Base-by-base conservation (phyloP, 1,284 basidiomycete species). In the Malassezia japonica region DNA sequence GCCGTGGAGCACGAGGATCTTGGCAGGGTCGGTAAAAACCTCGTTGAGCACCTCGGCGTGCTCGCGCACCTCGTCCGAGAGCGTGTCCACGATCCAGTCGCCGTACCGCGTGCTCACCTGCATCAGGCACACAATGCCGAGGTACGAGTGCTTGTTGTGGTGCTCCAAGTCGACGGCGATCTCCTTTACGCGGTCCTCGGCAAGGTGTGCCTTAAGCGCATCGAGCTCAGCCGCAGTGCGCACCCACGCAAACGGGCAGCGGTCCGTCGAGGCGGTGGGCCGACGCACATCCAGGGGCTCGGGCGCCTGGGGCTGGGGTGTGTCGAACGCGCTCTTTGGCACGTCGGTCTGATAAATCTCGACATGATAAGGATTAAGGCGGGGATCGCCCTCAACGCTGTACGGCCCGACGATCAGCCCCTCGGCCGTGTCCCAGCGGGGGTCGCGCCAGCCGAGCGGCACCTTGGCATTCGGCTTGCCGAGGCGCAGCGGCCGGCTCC, bases 141-240 rank as follows among this genome's bases (percentile, higher is more conserved):
- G 76, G 73, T 86, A 96, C 4, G 83, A 83, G 40, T 89, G 80
- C 65, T 84, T 86, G 59, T 81, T 83, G 76, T 96, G 90, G 69
- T 95, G 85, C 74, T 98, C 92, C 38, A 98, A 77, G 74, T 98
- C 92, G 32, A 98, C 79, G 1, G 92, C 92, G 46, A 98, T 83
- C 73, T 94, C 90, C 36, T 75, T 77, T n/a, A 79, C 80, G 10
- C 61, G 62, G 5, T 55, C 56, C 10, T 74, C 70, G 32, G 80
- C 46, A 21, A 75, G 60, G 43, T 75, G 72, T n/a, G 79, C 78
- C 4, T 87, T 76, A 79, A 94, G 82, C 18, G 63, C 67, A 3
- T 79, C 73, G 33, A 94, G 78, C 12, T 76, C 76, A 10, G 76
- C 74, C 0, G 77, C 67, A 3, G 82, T 84, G 8, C 82, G 79